Evolutionary conservation across 768 basidiomycete genomes (phyloP).

Genomic region (Suillus fuscotomentosus): DNA sequence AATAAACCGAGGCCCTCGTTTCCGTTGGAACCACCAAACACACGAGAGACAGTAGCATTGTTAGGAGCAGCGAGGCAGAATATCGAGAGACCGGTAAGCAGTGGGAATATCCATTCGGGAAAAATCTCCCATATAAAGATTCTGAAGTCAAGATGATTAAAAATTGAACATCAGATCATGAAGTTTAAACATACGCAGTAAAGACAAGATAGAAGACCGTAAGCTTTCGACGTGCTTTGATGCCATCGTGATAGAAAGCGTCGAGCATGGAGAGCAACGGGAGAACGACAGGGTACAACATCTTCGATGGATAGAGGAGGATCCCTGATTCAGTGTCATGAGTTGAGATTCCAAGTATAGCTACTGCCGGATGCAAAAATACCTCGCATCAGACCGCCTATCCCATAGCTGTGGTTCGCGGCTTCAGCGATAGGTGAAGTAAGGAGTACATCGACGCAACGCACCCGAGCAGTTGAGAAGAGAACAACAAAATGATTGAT

Average conservation of each 20-base stretch:
- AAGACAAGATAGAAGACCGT: slow-evolving; percentile 49
- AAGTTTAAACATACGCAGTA: background rate
- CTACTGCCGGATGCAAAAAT: slow-evolving; percentile 9
- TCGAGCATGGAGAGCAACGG: slow-evolving; percentile 27
- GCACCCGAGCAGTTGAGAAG: slow-evolving; percentile 35
- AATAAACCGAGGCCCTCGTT: slow-evolving; percentile 65
- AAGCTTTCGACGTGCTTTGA: slow-evolving; percentile 40
- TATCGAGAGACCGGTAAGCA: slow-evolving; percentile 56
- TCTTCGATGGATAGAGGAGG: slow-evolving; percentile 43
- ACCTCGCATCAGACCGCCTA: slow-evolving; percentile 53
- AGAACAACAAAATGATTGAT: slow-evolving; percentile 43
- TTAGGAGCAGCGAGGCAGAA: slow-evolving; percentile 54
- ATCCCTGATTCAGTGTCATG: slow-evolving; percentile 10
- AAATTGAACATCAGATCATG: background rate
- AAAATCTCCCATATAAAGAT: slow-evolving; percentile 46
- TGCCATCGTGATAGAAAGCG: slow-evolving; percentile 41
- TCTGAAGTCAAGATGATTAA: slow-evolving; percentile 13
- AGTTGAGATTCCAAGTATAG: background rate
- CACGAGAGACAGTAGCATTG: slow-evolving; percentile 47
- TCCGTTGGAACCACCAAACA: slow-evolving; percentile 61
- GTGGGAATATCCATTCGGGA: slow-evolving; percentile 30
- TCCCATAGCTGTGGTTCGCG: slow-evolving; percentile 35
- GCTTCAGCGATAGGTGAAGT: background rate
- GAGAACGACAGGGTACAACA: slow-evolving; percentile 39
- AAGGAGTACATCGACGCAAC: background rate